Evolutionary conservation across 768 basidiomycete genomes (phyloP), one percentile per base, ranked within the genome.

Genomic region (Zangia roseola): DNA sequence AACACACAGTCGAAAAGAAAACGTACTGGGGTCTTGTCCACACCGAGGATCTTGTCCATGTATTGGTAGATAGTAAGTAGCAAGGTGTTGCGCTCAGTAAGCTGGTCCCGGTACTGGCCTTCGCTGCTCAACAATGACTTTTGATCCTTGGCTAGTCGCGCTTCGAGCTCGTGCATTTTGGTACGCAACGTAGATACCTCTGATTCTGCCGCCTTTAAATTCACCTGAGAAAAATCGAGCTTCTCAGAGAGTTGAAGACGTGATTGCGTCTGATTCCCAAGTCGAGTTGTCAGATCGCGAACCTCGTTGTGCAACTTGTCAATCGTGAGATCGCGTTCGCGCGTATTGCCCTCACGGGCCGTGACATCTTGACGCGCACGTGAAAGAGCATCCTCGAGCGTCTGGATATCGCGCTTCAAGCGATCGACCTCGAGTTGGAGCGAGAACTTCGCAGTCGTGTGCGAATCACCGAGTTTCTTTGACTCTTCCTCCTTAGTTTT

Each of bases 51-150:
- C 74, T 88, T 90, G 59, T 97, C 94, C 77, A 95, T 80, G 63
- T 94, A 94, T 69, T 97, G 93, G 67, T 92, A 97, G 23, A 97
- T 90, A 8, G 91, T 92, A 58, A 97, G 73, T 45, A 97, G 71
- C 25, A 97, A 74, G 21, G 92, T 94, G 65, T 94, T 97, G 47
- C 93, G 76, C 74, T 97, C 95, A 16, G 91, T 93, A 28, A 95
- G 68, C 70, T 97, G 94, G 69, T 95, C 91, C 23, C 94, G 78
- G 62, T 90, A 93, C 68, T 91, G 86, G 45, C 71, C 80, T 68
- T 95, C 93, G 3, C 84, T 82, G 20, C 70, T 65, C 53, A 91
- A 64, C 50, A 93, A 63, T 35, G 81, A 75, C 31, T 88, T 75
- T 65, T 93, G 89, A 54, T 94, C 92, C 67, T 91, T 91, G 34